Conservation (phyloP, 306 rosid species). For the Rosa chinensis region DNA sequence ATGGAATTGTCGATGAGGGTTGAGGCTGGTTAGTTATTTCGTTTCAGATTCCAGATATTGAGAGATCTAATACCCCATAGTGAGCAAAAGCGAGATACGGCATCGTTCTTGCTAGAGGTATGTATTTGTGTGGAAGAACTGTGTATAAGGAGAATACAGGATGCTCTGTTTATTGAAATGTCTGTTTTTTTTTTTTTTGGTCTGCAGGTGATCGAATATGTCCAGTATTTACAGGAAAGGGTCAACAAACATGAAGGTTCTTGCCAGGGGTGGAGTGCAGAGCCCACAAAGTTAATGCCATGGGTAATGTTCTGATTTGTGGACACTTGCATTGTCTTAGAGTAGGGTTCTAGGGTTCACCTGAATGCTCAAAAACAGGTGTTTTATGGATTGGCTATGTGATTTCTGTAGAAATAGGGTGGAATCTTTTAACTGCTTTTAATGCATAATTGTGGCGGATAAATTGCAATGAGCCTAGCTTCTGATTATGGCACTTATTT, state of each 20-base stretch:
- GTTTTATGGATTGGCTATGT: neutral
- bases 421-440: neutral
- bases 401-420: neutral
- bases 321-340: neutral
- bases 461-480: conserved; percentile 1
- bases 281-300: conserved; percentile 90
- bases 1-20: conserved; percentile 16
- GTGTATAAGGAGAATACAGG: neutral
- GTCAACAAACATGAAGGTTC: conserved; percentile 86
- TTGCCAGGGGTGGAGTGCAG: conserved; percentile 84
- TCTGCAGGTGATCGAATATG: conserved; percentile 89
- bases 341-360: neutral
- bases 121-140: conserved; percentile 9
- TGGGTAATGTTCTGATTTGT: conserved; percentile 60
- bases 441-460: conserved; percentile 10
- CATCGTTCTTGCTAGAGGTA: conserved; percentile 96
- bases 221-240: conserved; percentile 85
- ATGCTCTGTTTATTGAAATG: neutral
- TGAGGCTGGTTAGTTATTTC: conserved; percentile 30
- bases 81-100: conserved; percentile 96
- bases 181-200: neutral
- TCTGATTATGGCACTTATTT: conserved; percentile 18
- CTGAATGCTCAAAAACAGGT: neutral
- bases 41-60: conserved; percentile 90
- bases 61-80: conserved; percentile 98